These are phyloP conservation scores for Bimuria novae-zelandiae DNA, from an alignment of 2,329 filamentous ascomycete species.

Conservation along the genomic window DNA sequence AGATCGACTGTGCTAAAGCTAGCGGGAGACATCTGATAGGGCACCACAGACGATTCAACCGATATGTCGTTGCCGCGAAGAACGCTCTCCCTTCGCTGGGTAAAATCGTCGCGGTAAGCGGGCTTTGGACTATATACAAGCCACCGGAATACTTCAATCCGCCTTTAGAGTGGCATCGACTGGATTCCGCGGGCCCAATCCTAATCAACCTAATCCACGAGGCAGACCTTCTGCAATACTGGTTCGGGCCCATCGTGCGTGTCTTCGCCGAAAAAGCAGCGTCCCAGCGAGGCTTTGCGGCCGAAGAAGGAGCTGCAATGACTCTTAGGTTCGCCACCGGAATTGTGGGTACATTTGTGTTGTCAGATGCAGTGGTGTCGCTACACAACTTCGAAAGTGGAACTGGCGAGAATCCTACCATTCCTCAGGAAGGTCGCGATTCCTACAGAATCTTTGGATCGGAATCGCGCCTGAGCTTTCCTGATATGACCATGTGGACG, in stretches of 20 bases:
- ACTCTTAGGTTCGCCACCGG: conserved; percentile 59
- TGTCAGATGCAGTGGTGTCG: conserved; percentile 58
- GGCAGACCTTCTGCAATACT: conserved; percentile 61
- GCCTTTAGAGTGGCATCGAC: conserved; percentile 55
- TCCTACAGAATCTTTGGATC: conserved; percentile 63
- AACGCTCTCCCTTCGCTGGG: conserved; percentile 54
- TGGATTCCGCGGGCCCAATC: conserved; percentile 53
- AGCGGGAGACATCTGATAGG: conserved; percentile 56
- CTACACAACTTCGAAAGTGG: conserved; percentile 62
- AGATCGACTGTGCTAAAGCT: conserved; percentile 26
- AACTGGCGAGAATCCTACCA: conserved; percentile 62
- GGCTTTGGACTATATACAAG: conserved; percentile 60
- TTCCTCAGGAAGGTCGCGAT: conserved; percentile 50
- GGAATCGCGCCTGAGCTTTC: conserved; percentile 57
- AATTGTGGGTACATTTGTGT: conserved; percentile 61
- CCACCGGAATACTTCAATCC: conserved; percentile 57
- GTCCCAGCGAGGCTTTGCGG: conserved; percentile 53
- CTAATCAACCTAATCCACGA: conserved; percentile 67
- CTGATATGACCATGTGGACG: conserved; percentile 58
- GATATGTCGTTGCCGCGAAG: conserved; percentile 58
- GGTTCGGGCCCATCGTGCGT: conserved; percentile 58
- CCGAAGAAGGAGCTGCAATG: conserved; percentile 62
- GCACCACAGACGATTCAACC: conserved; percentile 65
- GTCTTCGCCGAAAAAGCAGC: conserved; percentile 57
- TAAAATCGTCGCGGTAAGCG: conserved; percentile 56